Percentiles rank a stretch among this genome's conserved stretches.
These are phyloP conservation scores for Mycosphaerelloides madeirae DNA, from an alignment of 2,329 filamentous ascomycete genomes.

Conservation along the genomic window DNA sequence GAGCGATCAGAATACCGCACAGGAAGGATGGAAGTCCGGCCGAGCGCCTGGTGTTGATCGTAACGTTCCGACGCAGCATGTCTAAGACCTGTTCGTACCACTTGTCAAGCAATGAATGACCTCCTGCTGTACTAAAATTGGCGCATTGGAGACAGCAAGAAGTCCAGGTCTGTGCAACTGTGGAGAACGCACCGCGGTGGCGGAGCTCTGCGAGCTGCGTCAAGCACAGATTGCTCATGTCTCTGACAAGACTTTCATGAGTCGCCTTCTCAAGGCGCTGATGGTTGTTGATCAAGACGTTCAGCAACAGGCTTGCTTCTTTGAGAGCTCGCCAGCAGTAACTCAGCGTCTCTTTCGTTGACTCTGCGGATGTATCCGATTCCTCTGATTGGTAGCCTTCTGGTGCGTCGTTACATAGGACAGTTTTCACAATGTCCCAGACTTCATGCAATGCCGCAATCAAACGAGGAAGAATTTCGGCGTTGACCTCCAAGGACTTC, in stretches of 20 bases:
- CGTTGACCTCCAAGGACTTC: background rate
- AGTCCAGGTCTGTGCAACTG: slow-evolving; percentile 82
- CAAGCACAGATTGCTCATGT: slow-evolving; percentile 59
- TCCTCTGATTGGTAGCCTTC: slow-evolving; percentile 81
- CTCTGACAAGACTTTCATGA: slow-evolving; percentile 2
- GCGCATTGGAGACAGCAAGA: slow-evolving; percentile 68
- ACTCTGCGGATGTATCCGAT: slow-evolving; percentile 64
- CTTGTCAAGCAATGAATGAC: slow-evolving; percentile 47
- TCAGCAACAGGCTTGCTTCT: slow-evolving; percentile 68
- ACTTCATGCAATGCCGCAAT: slow-evolving; percentile 54
- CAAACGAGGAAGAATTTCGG: slow-evolving; percentile 2
- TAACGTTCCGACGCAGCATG: slow-evolving; percentile 56
- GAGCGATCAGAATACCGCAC: slow-evolving; percentile 70
- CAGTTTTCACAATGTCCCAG: slow-evolving; percentile 69
- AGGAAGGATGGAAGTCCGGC: slow-evolving; percentile 87
- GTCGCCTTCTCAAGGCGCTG: background rate
- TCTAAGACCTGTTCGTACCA: slow-evolving; percentile 58
- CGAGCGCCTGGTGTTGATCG: slow-evolving; percentile 78
- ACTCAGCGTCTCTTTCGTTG: slow-evolving; percentile 84
- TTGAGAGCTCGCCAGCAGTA: slow-evolving; percentile 95
- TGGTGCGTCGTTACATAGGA: slow-evolving; percentile 89
- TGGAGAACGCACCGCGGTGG: slow-evolving; percentile 89
- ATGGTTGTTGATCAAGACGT: slow-evolving; percentile 8
- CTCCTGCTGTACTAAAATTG: slow-evolving; percentile 43
- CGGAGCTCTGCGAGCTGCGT: slow-evolving; percentile 75